phyloP scores from a whole-genome alignment of 164 flowering plant genomes.

The Tetrastigma voinierianum region DNA sequence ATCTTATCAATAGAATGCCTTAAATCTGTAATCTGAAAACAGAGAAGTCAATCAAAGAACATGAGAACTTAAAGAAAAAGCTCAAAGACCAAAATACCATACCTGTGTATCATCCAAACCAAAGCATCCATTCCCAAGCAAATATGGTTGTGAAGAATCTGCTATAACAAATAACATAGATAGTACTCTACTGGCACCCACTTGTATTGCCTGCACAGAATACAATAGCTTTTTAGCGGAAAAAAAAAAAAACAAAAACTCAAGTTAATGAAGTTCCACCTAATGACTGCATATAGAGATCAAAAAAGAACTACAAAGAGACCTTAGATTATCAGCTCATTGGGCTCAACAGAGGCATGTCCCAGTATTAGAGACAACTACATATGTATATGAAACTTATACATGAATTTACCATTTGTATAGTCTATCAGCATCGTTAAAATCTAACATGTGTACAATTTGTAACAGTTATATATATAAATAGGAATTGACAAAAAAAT shows the following conservation, averaged over 20 bases:
- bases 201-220: conserved; percentile 71
- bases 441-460: not conserved
- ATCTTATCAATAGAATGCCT: conserved; percentile 40
- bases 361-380: not conserved
- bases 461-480: no score
- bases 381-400: not conserved
- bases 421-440: not conserved
- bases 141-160: conserved; percentile 44
- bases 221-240: not conserved
- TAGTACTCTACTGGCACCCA: conserved; percentile 67
- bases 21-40: conserved; percentile 57
- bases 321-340: not conserved
- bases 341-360: not conserved
- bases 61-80: not conserved
- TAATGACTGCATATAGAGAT: not conserved
- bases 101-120: conserved; percentile 79
- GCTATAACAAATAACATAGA: conserved; percentile 50
- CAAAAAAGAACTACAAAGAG: not conserved
- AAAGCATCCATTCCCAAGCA: conserved; percentile 46
- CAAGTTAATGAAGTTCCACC: not conserved
- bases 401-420: not conserved
- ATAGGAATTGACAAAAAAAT: no score
- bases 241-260: not conserved
- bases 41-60: conserved; percentile 11
- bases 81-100: conserved; percentile 1